Conservation (phyloP, 2,329 filamentous ascomycete genomes). For the Botrytis aclada region DNA sequence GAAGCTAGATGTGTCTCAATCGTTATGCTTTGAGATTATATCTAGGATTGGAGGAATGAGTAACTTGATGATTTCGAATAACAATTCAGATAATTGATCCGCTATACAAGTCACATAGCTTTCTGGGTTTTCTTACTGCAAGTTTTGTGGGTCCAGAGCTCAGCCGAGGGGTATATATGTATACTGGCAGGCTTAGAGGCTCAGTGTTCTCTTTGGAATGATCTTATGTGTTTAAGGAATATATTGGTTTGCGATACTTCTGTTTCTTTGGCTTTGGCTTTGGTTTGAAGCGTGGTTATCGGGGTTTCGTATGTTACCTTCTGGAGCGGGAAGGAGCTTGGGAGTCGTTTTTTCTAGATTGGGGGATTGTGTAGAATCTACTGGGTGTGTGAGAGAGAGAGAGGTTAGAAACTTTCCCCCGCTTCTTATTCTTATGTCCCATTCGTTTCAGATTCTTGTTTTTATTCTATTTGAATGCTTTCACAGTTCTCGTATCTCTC, state of each 20-base stretch:
- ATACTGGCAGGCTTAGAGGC: background rate
- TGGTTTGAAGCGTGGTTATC: fast-evolving
- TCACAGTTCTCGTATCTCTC: too few species aligned
- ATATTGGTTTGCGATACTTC: background rate
- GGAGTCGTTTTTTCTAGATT: fast-evolving
- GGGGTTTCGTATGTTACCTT: background rate
- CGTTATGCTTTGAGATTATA: background rate
- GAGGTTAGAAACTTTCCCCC: background rate
- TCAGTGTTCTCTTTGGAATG: background rate
- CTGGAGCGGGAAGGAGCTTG: fast-evolving
- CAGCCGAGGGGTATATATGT: background rate
- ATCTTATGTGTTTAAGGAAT: background rate
- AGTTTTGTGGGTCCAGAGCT: background rate
- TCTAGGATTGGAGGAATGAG: fast-evolving
- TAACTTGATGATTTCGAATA: background rate
- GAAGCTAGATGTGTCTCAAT: background rate
- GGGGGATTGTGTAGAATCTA: background rate
- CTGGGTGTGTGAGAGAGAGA: too few species aligned
- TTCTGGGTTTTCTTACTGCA: too few species aligned
- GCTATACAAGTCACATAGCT: background rate
- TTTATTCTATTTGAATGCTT: fast-evolving
- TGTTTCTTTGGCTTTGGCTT: background rate
- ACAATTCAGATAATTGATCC: background rate
- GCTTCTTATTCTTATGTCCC: background rate
- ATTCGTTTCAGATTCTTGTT: background rate